Conservation (phyloP, 768 basidiomycete species). For the Leccinum disarticulatum region DNA sequence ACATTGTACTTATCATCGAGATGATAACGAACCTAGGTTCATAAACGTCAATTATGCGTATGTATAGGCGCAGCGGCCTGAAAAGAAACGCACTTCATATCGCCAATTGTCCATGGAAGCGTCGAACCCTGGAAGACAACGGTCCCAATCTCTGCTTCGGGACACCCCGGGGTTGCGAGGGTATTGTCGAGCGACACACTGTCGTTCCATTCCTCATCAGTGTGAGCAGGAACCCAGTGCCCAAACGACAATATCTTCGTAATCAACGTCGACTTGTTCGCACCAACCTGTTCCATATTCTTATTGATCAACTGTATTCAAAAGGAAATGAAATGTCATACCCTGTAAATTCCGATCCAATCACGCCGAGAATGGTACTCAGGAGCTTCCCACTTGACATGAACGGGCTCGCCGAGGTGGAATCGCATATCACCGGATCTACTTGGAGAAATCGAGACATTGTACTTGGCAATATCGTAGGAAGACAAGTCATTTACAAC, state of each 20-base stretch:
- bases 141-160: slow-evolving; percentile 56
- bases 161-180: slow-evolving; percentile 34
- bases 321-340: slow-evolving; percentile 30
- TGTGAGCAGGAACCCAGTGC: slow-evolving; percentile 88
- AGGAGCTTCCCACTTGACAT: slow-evolving; percentile 85
- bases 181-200: slow-evolving; percentile 61
- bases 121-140: slow-evolving; percentile 76
- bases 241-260: slow-evolving; percentile 86
- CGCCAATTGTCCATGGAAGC: slow-evolving; percentile 79
- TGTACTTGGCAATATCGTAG: slow-evolving; percentile 81
- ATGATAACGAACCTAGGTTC: slow-evolving; percentile 78
- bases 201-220: slow-evolving; percentile 89
- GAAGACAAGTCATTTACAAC: slow-evolving; percentile 79
- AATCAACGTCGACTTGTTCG: slow-evolving; percentile 79
- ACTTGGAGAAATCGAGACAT: slow-evolving; percentile 56
- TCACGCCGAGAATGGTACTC: slow-evolving; percentile 83
- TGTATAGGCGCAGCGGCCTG: neutral
- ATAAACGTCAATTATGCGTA: slow-evolving; percentile 1
- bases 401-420: slow-evolving; percentile 90
- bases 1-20: slow-evolving; percentile 98
- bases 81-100: slow-evolving; percentile 61
- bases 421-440: slow-evolving; percentile 57
- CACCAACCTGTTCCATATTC: slow-evolving; percentile 64
- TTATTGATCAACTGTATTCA: neutral
- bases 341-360: slow-evolving; percentile 94